These are phyloP conservation scores for Periconia macrospinosa DNA, from an alignment of 2,329 filamentous ascomycete species.

Conservation along the genomic window DNA sequence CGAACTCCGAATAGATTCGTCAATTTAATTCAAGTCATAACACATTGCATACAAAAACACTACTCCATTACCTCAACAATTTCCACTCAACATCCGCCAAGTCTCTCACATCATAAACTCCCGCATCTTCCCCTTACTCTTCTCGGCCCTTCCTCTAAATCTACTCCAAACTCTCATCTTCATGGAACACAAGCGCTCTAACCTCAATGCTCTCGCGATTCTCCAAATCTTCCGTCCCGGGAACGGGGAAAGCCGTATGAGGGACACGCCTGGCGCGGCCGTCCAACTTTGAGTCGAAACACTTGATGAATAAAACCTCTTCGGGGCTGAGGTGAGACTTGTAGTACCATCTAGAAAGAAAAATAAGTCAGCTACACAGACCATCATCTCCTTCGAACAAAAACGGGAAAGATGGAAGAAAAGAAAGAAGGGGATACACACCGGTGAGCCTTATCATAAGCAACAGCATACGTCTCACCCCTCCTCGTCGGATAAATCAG, in stretches of 20 bases:
- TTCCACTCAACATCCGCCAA: neutral
- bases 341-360: slow-evolving; percentile 33
- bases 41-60: neutral
- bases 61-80: neutral
- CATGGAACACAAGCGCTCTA: slow-evolving; percentile 37
- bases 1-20: too few species aligned
- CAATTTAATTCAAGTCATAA: neutral
- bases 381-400: neutral
- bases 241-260: slow-evolving; percentile 37
- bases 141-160: neutral
- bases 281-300: slow-evolving; percentile 39
- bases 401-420: neutral
- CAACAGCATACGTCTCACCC: slow-evolving; percentile 34
- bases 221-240: slow-evolving; percentile 27
- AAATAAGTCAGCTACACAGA: neutral
- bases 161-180: slow-evolving; percentile 29
- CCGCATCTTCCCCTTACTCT: neutral
- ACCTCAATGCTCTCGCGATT: slow-evolving; percentile 40
- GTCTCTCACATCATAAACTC: neutral
- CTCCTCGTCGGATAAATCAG: slow-evolving; percentile 34
- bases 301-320: slow-evolving; percentile 39
- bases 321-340: slow-evolving; percentile 29
- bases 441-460: slow-evolving; percentile 27
- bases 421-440: slow-evolving; percentile 10
- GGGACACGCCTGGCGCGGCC: slow-evolving; percentile 37